Evolutionary conservation across 2,329 filamentous ascomycete species (phyloP).

Genomic region (Ilyonectria sp.): DNA sequence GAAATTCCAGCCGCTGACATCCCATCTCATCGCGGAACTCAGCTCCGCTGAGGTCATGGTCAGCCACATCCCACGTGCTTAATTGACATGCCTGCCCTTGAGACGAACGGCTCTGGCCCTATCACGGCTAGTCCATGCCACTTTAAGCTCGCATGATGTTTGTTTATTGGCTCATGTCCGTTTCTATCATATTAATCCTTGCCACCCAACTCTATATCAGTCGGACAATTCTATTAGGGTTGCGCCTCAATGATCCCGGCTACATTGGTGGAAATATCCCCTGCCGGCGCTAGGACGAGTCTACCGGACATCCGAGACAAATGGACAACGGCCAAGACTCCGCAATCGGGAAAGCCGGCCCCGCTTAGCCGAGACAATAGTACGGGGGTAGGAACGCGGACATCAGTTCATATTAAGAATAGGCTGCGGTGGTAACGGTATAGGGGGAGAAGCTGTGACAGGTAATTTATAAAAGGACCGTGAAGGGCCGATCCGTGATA

Average conservation of each 20-base stretch:
- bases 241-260: background rate
- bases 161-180: background rate
- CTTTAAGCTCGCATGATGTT: background rate
- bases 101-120: background rate
- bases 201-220: background rate
- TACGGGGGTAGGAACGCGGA: background rate
- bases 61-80: background rate
- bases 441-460: background rate
- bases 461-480: conserved; percentile 28
- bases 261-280: conserved; percentile 5
- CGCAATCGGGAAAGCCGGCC: conserved; percentile 6
- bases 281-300: background rate
- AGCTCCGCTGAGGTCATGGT: background rate
- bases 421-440: background rate
- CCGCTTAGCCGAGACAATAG: conserved; percentile 2
- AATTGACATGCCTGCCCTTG: background rate
- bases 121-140: background rate
- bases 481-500: conserved; percentile 7
- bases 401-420: conserved; percentile 1
- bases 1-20: background rate
- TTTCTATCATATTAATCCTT: background rate
- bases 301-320: background rate
- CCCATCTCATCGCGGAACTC: background rate
- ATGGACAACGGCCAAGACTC: background rate
- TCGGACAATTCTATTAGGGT: background rate